Evolutionary conservation across 208 protist genomes (phyloP).

Genomic region (Wallacemonas collosoma): DNA sequence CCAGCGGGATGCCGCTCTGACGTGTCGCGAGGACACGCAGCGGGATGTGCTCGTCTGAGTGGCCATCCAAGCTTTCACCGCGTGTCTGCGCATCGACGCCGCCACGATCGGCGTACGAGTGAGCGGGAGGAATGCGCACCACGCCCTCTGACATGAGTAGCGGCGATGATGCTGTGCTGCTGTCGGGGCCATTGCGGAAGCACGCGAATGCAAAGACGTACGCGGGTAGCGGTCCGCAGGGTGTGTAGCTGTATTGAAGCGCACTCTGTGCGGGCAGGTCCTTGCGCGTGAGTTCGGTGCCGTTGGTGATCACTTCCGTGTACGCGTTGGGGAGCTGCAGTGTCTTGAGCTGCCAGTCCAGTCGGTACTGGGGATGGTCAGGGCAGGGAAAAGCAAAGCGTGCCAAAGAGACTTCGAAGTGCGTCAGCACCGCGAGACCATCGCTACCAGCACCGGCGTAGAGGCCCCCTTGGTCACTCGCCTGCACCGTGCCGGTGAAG

Average conservation of each 20-base stretch:
- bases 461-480: slow-evolving; percentile 52
- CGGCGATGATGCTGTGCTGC: slow-evolving; percentile 15
- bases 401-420: slow-evolving; percentile 83
- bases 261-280: slow-evolving; percentile 23
- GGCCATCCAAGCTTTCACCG: neutral
- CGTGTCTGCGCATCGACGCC: neutral
- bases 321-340: slow-evolving; percentile 52
- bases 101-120: slow-evolving; percentile 8
- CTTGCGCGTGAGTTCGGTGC: slow-evolving; percentile 26
- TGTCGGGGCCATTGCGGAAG: slow-evolving; percentile 13
- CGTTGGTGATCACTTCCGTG: slow-evolving; percentile 43
- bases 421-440: slow-evolving; percentile 53
- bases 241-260: slow-evolving; percentile 37
- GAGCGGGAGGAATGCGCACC: neutral
- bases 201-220: slow-evolving; percentile 74
- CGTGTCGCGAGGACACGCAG: slow-evolving; percentile 29
- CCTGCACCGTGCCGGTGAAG: slow-evolving; percentile 62
- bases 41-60: neutral
- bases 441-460: slow-evolving; percentile 27
- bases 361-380: slow-evolving; percentile 71
- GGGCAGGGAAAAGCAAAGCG: slow-evolving; percentile 83
- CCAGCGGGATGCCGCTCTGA: slow-evolving; percentile 17
- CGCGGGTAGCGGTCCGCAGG: slow-evolving; percentile 62
- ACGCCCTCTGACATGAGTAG: neutral
- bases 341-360: slow-evolving; percentile 56